These are phyloP conservation scores for Neofusicoccum cordaticola DNA, from an alignment of 2,329 filamentous ascomycete genomes.

Conservation along the genomic window DNA sequence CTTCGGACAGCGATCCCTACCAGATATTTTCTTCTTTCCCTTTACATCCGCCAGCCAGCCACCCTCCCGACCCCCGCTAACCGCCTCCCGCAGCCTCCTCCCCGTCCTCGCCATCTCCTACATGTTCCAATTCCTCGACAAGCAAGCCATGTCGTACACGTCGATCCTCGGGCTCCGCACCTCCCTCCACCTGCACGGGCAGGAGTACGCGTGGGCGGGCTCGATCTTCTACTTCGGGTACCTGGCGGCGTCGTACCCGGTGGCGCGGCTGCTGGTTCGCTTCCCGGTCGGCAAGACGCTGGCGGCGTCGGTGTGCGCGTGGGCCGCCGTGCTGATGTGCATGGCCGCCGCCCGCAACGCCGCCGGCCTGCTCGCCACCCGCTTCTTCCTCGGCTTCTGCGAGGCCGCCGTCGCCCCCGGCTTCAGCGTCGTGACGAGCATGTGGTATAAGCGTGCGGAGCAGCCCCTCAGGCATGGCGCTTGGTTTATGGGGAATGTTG, in stretches of 20 bases:
- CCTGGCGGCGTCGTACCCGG: conserved; percentile 14
- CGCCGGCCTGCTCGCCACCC: conserved; percentile 24
- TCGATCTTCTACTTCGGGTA: conserved; percentile 25
- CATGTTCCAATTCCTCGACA: conserved; percentile 24
- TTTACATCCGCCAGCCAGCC: too few species aligned
- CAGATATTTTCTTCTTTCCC: neutral
- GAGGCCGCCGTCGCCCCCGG: conserved; percentile 29
- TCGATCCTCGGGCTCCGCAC: conserved; percentile 25
- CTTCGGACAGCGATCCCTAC: too few species aligned
- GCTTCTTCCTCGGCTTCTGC: conserved; percentile 26
- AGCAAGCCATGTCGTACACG: conserved; percentile 21
- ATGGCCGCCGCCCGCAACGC: conserved; percentile 17
- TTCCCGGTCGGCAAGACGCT: conserved; percentile 15
- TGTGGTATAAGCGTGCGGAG: conserved; percentile 23
- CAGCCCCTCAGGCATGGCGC: conserved; percentile 10
- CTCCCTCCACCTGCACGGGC: conserved; percentile 23
- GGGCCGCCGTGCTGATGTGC: conserved; percentile 5
- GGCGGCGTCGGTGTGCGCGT: conserved; percentile 8
- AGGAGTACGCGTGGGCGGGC: conserved; percentile 27
- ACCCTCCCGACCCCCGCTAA: neutral
- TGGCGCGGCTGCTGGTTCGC: conserved; percentile 16
- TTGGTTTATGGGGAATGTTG: conserved; percentile 14
- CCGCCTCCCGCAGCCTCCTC: neutral
- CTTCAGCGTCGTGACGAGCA: conserved; percentile 26
- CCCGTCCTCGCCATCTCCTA: conserved; percentile 23